Base-by-base conservation (phyloP, 1,284 basidiomycete genomes). In the Afroboletus lepidellus region DNA sequence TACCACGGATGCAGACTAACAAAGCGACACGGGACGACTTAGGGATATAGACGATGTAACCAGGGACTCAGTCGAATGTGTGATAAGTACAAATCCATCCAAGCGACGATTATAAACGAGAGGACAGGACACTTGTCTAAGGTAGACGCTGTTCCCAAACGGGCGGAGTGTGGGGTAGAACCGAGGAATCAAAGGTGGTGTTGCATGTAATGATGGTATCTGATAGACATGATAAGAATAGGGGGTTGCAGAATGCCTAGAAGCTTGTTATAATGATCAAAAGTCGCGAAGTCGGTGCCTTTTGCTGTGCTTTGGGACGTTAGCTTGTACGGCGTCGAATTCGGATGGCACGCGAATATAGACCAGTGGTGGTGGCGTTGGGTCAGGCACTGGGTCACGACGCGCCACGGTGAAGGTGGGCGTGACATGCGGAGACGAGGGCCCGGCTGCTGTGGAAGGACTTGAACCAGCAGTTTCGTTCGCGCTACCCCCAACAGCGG, bases 401-500 rank as follows among this genome's bases (percentile, higher is more conserved):
- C 61, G 62, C 12, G 69, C 73, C 46, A 83, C 66, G 2, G 80
- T 83, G 50, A 72, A 66, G 20, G 81, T 82, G 8, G 80, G 80
- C 3, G 64, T 62, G 41, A 72, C 72, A 47, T 56, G 50, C 24
- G 66, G 60, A 45, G 57, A 47, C 1, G 39, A 30, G 23, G 23
- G 37, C 18, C 23, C 36, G 11, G 23, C 41, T 21, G 46, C 44
- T 24, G 64, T 50, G 16, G 59, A 23, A 6, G 62, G 30, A 7
- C 34, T 53, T 18, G 60, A n/a, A 7, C 57, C 50, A 39, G 60
- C 38, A 7, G 69, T 66, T 57, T 87, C 76, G 50, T 78, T 70
- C n/a, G 79, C 85, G 49, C 76, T 78, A 15, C 88, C 88, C 32
- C 87, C 89, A 46, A 91, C 67, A 5, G 80, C 80, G 9, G 71